Conservation (phyloP, 768 basidiomycete genomes). For the Cytidiella melzeri region DNA sequence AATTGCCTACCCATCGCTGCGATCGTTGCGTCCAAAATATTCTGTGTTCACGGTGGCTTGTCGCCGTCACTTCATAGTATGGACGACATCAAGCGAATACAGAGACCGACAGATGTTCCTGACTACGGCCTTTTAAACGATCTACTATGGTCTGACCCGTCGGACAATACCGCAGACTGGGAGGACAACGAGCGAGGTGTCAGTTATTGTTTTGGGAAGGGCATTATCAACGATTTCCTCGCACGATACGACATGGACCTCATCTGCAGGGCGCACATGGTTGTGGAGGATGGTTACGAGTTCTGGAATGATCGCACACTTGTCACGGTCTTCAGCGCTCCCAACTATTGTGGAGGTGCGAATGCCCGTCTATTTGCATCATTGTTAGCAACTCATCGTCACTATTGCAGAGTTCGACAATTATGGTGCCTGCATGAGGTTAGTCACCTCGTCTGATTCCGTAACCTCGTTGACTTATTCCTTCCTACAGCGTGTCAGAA, state of each 20-base stretch:
- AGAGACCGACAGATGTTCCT: conserved; percentile 96
- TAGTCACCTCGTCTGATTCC: conserved; percentile 13
- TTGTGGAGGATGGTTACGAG: conserved; percentile 98
- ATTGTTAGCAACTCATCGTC: conserved; percentile 14
- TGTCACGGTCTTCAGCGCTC: conserved; percentile 98
- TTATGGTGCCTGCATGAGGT: conserved; percentile 95
- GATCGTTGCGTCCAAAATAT: conserved; percentile 98
- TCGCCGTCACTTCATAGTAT: conserved; percentile 90
- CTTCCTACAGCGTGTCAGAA: conserved; percentile 73
- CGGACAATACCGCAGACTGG: conserved; percentile 97
- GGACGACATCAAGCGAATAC: conserved; percentile 98
- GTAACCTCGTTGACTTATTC: background rate
- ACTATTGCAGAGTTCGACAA: conserved; percentile 76
- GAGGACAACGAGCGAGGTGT: conserved; percentile 99
- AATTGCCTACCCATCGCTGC: conserved; percentile 98
- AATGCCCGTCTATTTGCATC: conserved; percentile 15
- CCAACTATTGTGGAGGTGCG: conserved; percentile 94
- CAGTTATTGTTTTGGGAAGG: conserved; percentile 98
- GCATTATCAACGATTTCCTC: conserved; percentile 93
- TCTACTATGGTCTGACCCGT: conserved; percentile 96
- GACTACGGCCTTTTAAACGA: conserved; percentile 98
- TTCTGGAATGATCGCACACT: conserved; percentile 99
- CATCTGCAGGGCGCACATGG: conserved; percentile 99
- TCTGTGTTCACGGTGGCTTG: conserved; percentile 96
- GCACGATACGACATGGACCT: conserved; percentile 97